Percentiles rank a stretch among this genome's conserved stretches.
phyloP scores from a whole-genome alignment of 495 filamentous ascomycete species.

The Tricharina praecox region DNA sequence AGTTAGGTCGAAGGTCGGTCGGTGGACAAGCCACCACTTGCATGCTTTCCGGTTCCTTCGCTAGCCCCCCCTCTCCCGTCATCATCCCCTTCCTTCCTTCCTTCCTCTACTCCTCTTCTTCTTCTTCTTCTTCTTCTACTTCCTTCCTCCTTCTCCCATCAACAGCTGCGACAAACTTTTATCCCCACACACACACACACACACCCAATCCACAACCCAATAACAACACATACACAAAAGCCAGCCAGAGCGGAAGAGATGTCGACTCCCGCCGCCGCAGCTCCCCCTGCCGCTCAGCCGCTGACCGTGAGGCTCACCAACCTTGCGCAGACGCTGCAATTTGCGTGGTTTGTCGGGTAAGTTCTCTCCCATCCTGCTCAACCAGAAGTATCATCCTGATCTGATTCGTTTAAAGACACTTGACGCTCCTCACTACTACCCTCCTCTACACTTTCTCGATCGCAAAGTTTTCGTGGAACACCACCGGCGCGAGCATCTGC shows the following conservation, averaged over 20 bases:
- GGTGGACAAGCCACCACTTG: no score
- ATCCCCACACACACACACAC: background rate
- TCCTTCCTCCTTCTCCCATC: background rate
- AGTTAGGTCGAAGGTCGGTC: no score
- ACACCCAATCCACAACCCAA: background rate
- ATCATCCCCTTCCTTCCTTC: background rate
- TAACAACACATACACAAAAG: no score
- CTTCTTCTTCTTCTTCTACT: no score
- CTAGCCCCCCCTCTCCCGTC: background rate
- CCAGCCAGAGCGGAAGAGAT: slow-evolving; percentile 12
- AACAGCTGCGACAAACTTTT: background rate
- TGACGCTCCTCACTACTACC: slow-evolving; percentile 66
- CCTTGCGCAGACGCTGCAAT: slow-evolving; percentile 74
- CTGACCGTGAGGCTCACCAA: slow-evolving; percentile 54
- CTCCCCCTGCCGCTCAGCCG: slow-evolving; percentile 27
- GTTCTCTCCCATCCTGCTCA: slow-evolving; percentile 27
- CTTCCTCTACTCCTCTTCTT: no score
- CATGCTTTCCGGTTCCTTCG: background rate
- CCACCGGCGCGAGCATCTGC: slow-evolving; percentile 52
- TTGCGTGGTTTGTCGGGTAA: slow-evolving; percentile 81
- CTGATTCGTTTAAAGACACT: no score
- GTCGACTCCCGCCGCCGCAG: slow-evolving; percentile 17
- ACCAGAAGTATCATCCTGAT: no score
- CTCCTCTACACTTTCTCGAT: slow-evolving; percentile 67
- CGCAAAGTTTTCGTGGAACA: slow-evolving; percentile 65